Conservation (phyloP, 2,329 filamentous ascomycete genomes). For the Immersiporthe knoxdaviesiana region DNA sequence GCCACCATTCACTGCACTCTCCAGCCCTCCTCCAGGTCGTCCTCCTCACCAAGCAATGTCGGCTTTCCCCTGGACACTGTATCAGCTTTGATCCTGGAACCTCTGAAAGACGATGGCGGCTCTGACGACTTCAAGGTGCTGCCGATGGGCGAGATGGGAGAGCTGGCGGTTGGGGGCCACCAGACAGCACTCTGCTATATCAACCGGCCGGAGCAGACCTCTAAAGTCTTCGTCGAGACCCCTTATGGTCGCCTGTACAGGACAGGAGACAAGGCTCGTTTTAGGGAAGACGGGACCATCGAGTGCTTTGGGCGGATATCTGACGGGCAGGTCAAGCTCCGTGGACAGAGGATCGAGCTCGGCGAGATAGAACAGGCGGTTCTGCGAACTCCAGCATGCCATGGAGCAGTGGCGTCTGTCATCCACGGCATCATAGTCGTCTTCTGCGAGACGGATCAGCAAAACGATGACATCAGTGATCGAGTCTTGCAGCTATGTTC, state of each 20-base stretch:
- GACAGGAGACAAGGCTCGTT: conserved; percentile 80
- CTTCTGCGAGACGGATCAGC: conserved; percentile 65
- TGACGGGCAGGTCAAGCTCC: conserved; percentile 82
- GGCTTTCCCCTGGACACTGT: conserved; percentile 81
- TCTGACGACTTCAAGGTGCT: conserved; percentile 49
- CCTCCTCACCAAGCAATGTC: conserved; percentile 68
- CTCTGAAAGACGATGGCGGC: conserved; percentile 40
- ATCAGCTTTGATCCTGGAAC: conserved; percentile 70
- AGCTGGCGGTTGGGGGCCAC: conserved; percentile 78
- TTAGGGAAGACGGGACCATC: conserved; percentile 69
- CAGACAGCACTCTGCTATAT: conserved; percentile 83
- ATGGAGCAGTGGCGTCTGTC: conserved; percentile 68
- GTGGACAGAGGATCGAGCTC: conserved; percentile 81
- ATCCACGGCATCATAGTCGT: conserved; percentile 70
- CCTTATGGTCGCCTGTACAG: conserved; percentile 74
- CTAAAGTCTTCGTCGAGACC: conserved; percentile 69
- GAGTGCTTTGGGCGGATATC: conserved; percentile 82
- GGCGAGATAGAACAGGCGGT: conserved; percentile 77
- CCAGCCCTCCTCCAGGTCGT: conserved; percentile 62
- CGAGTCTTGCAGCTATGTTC: conserved; percentile 63
- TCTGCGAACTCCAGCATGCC: conserved; percentile 63
- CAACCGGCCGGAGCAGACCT: conserved; percentile 77
- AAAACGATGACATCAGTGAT: conserved; percentile 40
- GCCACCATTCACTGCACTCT: conserved; percentile 87
- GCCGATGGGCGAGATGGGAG: conserved; percentile 70